Conservation (phyloP, 768 basidiomycete genomes). For the Lentinula sp. region DNA sequence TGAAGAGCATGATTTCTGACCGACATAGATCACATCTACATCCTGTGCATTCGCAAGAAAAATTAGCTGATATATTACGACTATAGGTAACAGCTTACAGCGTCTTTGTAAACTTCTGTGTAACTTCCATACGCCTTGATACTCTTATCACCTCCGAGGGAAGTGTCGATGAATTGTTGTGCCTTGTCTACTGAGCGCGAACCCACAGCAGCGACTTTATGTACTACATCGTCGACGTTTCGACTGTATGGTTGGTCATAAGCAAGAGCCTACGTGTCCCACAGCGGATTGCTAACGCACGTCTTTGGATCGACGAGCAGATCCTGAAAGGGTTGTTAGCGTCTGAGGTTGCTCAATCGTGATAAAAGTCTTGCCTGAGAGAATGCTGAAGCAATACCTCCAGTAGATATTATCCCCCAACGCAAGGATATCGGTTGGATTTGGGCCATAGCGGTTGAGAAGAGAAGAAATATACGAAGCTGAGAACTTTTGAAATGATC, state of each 20-base stretch:
- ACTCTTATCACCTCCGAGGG: slow-evolving; percentile 41
- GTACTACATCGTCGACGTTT: slow-evolving; percentile 54
- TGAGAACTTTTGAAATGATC: not conserved
- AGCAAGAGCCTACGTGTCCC: not conserved
- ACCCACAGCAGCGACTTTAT: slow-evolving; percentile 71
- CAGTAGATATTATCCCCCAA: slow-evolving; percentile 89
- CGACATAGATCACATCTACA: slow-evolving; percentile 76
- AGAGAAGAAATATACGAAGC: not conserved
- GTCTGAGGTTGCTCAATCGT: not conserved
- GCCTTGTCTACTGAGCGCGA: slow-evolving; percentile 70
- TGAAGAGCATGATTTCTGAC: slow-evolving; percentile 19
- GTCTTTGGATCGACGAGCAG: slow-evolving; percentile 68
- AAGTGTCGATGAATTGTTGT: slow-evolving; percentile 53
- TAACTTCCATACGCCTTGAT: slow-evolving; percentile 73
- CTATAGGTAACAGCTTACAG: not conserved
- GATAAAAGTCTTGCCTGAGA: slow-evolving; percentile 41
- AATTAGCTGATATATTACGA: not conserved
- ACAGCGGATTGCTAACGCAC: slow-evolving; percentile 20
- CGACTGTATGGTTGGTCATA: slow-evolving; percentile 35
- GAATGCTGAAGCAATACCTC: slow-evolving; percentile 62
- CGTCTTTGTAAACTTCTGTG: slow-evolving; percentile 63
- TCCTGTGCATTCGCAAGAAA: slow-evolving; percentile 29
- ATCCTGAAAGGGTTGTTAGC: slow-evolving; percentile 36
- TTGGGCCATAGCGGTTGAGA: not conserved
- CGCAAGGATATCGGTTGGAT: slow-evolving; percentile 26